Conservation (phyloP, 805 yeast species). For the Saccharomycopsis sp. region DNA sequence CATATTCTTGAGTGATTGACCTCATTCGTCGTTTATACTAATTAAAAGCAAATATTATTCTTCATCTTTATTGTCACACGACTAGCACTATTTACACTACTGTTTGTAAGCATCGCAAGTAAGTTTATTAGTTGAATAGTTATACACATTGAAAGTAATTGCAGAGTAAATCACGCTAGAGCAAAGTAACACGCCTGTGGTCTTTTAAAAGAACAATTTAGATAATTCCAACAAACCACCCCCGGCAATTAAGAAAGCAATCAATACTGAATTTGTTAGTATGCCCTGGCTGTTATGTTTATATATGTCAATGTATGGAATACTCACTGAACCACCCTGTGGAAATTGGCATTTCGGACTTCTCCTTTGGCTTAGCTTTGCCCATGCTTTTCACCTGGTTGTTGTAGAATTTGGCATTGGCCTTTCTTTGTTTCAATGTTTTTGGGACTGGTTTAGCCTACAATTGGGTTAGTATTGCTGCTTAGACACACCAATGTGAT, state of each 20-base stretch:
- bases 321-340: slow-evolving; percentile 31
- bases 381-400: slow-evolving; percentile 37
- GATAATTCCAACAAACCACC: slow-evolving; percentile 41
- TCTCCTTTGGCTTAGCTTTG: slow-evolving; percentile 30
- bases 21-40: not conserved
- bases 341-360: slow-evolving; percentile 34
- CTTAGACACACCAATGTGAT: too few relatives aligned
- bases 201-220: slow-evolving; percentile 31
- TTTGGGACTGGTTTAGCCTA: slow-evolving; percentile 31
- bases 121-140: too few relatives aligned
- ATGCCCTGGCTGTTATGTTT: not conserved
- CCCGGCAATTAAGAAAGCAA: slow-evolving; percentile 41
- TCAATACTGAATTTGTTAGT: slow-evolving; percentile 25
- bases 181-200: too few relatives aligned
- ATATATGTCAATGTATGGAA: not conserved
- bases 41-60: not conserved
- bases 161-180: too few relatives aligned
- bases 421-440: slow-evolving; percentile 40
- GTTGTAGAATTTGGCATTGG: slow-evolving; percentile 40
- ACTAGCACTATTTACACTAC: not conserved
- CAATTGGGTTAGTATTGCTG: slow-evolving; percentile 24
- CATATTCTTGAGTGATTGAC: slow-evolving; percentile 18
- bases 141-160: not conserved
- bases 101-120: not conserved
- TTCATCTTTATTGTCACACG: not conserved